These are phyloP conservation scores for Trichoderma sp. DNA, from an alignment of 2,329 filamentous ascomycete genomes.

Conservation along the genomic window DNA sequence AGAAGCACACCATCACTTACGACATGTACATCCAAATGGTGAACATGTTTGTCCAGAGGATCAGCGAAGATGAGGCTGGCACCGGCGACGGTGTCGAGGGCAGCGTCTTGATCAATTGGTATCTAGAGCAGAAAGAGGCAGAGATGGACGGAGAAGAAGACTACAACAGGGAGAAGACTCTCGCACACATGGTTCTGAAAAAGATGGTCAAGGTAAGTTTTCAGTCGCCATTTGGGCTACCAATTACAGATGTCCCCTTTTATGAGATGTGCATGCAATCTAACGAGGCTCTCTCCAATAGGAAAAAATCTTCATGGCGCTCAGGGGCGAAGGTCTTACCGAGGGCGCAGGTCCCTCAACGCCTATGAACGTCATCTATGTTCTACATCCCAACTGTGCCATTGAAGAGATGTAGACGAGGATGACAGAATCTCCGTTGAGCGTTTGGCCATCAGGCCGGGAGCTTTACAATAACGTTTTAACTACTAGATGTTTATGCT, in stretches of 20 bases:
- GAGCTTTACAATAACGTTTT: not conserved
- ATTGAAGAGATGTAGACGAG: slow-evolving; percentile 58
- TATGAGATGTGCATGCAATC: not conserved
- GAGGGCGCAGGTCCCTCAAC: slow-evolving; percentile 46
- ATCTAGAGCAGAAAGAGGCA: slow-evolving; percentile 84
- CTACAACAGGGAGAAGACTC: slow-evolving; percentile 67
- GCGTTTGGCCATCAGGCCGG: not conserved
- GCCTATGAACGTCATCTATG: slow-evolving; percentile 61
- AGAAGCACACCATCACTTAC: slow-evolving; percentile 86
- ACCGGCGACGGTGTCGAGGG: slow-evolving; percentile 81
- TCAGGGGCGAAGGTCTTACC: slow-evolving; percentile 59
- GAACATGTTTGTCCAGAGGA: slow-evolving; percentile 76
- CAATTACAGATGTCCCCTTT: slow-evolving; percentile 46
- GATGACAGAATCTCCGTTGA: not conserved
- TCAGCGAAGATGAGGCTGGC: slow-evolving; percentile 76
- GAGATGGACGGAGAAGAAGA: slow-evolving; percentile 80
- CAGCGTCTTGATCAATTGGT: slow-evolving; percentile 81
- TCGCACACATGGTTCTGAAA: slow-evolving; percentile 84
- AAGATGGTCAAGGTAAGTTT: slow-evolving; percentile 86
- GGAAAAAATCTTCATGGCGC: slow-evolving; percentile 85
- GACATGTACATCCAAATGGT: slow-evolving; percentile 93
- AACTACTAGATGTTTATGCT: not conserved
- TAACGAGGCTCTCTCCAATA: slow-evolving; percentile 51
- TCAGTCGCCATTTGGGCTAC: slow-evolving; percentile 21
- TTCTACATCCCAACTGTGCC: slow-evolving; percentile 91